Percentiles rank a stretch among this genome's conserved stretches.
These are phyloP conservation scores for Fomitopsis pinicola DNA, from an alignment of 1,284 basidiomycete species.

Conservation along the genomic window DNA sequence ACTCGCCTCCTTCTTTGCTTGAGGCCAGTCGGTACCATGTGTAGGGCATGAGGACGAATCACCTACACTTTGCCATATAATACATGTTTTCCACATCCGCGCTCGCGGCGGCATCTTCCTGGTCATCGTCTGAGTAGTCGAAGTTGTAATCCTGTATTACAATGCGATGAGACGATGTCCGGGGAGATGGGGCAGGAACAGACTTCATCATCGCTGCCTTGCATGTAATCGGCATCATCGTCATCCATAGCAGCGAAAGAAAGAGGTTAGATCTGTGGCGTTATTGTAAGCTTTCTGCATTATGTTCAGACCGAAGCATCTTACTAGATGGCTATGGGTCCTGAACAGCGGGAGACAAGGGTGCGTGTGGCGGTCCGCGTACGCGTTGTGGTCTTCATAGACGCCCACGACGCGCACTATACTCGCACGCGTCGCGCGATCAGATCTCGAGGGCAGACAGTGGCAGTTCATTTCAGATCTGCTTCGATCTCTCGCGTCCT, in stretches of 20 bases:
- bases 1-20: conserved; percentile 90
- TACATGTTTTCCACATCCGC: conserved; percentile 99
- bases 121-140: conserved; percentile 92
- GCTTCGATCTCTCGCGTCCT: neutral
- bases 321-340: neutral
- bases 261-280: neutral
- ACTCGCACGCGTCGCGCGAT: neutral
- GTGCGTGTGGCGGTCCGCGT: neutral
- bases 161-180: conserved; percentile 8
- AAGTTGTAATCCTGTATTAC: conserved; percentile 85
- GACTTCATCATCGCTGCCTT: conserved; percentile 80
- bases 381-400: neutral
- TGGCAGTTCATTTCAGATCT: neutral
- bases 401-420: neutral
- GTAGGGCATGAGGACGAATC: neutral
- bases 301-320: neutral
- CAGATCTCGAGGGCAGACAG: neutral
- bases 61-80: conserved; percentile 92
- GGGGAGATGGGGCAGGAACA: conserved; percentile 7
- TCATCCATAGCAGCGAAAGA: conserved; percentile 59
- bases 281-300: neutral
- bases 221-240: conserved; percentile 88
- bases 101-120: conserved; percentile 72
- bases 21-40: neutral
- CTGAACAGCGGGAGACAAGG: neutral